A percentile compares a stretch with the other conserved stretches of the same genome.
phyloP scores from a whole-genome alignment of 2,329 filamentous ascomycete genomes.

The Xylariaceae sp. region DNA sequence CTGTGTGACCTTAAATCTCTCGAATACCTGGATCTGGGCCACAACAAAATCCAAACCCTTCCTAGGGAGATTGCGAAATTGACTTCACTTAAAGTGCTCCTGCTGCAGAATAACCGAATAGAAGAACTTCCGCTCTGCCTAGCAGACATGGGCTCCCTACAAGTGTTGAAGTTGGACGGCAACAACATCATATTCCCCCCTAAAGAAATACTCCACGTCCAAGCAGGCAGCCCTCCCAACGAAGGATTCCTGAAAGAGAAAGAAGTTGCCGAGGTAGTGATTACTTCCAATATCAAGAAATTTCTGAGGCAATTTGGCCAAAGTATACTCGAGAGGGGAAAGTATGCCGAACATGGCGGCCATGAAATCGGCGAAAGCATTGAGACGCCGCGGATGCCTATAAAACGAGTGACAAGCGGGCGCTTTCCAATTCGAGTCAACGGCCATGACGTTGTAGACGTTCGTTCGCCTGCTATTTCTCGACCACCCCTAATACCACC shows the following conservation, averaged over 20 bases:
- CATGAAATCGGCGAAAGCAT: slow-evolving; percentile 68
- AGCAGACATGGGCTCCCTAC: slow-evolving; percentile 83
- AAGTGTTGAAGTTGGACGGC: slow-evolving; percentile 83
- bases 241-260: slow-evolving; percentile 55
- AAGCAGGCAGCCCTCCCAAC: slow-evolving; percentile 52
- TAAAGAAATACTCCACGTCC: slow-evolving; percentile 60
- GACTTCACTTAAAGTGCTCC: slow-evolving; percentile 82
- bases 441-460: slow-evolving; percentile 63
- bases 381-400: slow-evolving; percentile 71
- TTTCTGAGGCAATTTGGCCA: slow-evolving; percentile 52
- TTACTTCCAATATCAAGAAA: slow-evolving; percentile 59
- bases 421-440: slow-evolving; percentile 69
- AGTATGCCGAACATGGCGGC: slow-evolving; percentile 51
- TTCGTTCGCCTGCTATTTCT: slow-evolving; percentile 62
- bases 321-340: slow-evolving; percentile 44
- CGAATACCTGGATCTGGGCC: slow-evolving; percentile 88
- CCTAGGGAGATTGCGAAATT: slow-evolving; percentile 77
- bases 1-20: slow-evolving; percentile 81
- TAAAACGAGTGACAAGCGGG: slow-evolving; percentile 60
- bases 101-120: slow-evolving; percentile 81
- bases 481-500: slow-evolving; percentile 74
- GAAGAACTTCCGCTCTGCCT: slow-evolving; percentile 78
- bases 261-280: slow-evolving; percentile 58
- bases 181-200: slow-evolving; percentile 82
- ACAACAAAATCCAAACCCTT: slow-evolving; percentile 75